Evolutionary conservation across 1,284 basidiomycete genomes (phyloP), one percentile per base, ranked within the genome.

Genomic region (Microbotryomycetes sp.): DNA sequence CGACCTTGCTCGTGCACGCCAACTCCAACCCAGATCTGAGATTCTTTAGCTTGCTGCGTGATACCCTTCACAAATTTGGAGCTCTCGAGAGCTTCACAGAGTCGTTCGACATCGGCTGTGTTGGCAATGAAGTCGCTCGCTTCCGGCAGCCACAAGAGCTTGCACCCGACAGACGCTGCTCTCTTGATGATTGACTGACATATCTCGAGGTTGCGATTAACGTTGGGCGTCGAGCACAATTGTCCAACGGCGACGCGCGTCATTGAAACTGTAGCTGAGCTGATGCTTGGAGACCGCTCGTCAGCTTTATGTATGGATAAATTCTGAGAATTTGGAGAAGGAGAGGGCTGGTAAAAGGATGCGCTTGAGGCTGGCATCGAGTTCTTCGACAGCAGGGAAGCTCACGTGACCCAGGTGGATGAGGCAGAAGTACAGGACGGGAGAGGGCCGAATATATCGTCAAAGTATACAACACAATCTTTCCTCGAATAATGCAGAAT

Each of bases 61-160:
- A 81, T 69, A 2, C 75, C 76, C 3, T 63, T 35, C 0, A 77
- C 71, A 56, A 77, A 78, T 2, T n/a, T 31, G 7, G 45, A 52
- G 48, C 70, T 67, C 7, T 74, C 75, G 1, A 59, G 15, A 0
- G 73, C 69, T 15, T 70, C 58, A 0, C 73, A 70, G 2, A 77
- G 67, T 13, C 53, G 49, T 0, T 65, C 58, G 3, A 75, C 76
- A 7, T 57, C 6, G 0, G 54, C 48, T 24, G 54, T 15, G 3
- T 28, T 28, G 7, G 77, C 76, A 60, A 81, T 80, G 53, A 80
- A 81, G 66, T 81, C 80, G 24, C 78, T 73, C 0, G 80, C 77
- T 71, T 81, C 79, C 21, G 79, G 79, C 5, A 81, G 71, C 61
- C 77, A 79, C 56, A 78, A 68, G 15, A 78, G 75, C 57, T 73